These are phyloP conservation scores for Anthoceros angustus DNA, from an alignment of 225 moss, liverwort and hornwort species.

Conservation along the genomic window DNA sequence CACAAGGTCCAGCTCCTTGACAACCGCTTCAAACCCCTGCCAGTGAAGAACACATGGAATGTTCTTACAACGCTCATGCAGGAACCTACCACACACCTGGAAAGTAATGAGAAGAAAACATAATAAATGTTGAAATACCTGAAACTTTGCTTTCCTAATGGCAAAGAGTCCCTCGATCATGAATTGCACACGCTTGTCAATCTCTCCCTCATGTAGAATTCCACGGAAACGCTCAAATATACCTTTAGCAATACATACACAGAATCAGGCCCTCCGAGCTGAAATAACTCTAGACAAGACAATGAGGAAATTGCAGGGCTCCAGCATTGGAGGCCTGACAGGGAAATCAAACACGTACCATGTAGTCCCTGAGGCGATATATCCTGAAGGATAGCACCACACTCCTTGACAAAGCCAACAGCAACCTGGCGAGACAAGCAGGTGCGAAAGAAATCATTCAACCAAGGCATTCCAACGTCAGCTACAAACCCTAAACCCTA, in stretches of 20 bases:
- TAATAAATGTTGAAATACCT: conserved; percentile 14
- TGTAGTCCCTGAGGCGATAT: conserved; percentile 71
- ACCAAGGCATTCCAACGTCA: background rate
- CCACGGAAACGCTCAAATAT: conserved; percentile 85
- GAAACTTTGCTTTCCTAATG: conserved; percentile 64
- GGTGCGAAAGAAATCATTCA: background rate
- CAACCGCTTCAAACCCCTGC: conserved; percentile 65
- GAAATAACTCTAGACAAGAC: too few species aligned
- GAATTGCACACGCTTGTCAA: conserved; percentile 85
- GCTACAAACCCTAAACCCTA: background rate
- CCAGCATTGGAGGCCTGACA: too few species aligned
- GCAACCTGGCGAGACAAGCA: conserved; percentile 27
- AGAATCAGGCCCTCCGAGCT: too few species aligned
- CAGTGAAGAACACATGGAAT: background rate
- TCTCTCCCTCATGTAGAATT: conserved; percentile 69
- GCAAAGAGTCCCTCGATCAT: conserved; percentile 90
- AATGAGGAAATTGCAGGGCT: too few species aligned
- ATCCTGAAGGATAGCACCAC: conserved; percentile 64
- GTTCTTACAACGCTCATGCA: too few species aligned
- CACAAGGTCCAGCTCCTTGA: conserved; percentile 63
- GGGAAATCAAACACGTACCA: conserved; percentile 8
- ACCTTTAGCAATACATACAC: conserved; percentile 8
- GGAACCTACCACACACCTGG: background rate
- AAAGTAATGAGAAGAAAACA: background rate
- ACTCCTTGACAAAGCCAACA: conserved; percentile 84